Evolutionary conservation across 495 filamentous ascomycete species (phyloP), one percentile per base, ranked within the genome.

Genomic region (Aspergillus leporis): DNA sequence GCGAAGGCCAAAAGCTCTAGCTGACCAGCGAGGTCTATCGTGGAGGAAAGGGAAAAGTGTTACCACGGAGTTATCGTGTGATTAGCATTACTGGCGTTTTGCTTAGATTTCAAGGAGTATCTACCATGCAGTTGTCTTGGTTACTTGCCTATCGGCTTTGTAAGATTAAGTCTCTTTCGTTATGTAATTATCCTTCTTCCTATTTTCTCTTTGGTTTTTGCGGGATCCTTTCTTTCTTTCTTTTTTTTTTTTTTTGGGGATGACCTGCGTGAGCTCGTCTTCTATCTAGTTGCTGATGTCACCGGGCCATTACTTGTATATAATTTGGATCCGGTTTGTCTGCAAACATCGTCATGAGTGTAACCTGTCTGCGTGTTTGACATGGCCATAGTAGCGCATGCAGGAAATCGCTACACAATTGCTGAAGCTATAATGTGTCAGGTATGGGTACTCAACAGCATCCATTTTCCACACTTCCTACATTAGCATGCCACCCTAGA

Each of bases 1-100:
- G 73, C 72, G 16, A 74, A 66, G 40, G 13, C 5, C 10, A 8
- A 47, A 23, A 23, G 8, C 13, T 9, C 43, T n/a, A 19, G 43
- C 38, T 18, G 38, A 18, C 12, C 14, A 3, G 41, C n/a, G 19
- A 19, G 19, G 19, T 47, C 23, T 1, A 47, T 47, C 8, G 23
- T n/a, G 3, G 21, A 22, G 18, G 43, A n/a, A n/a, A 9, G 16
- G 18, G 16, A 21, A 45, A n/a, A 19, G 16, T 14, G 41, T 45
- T 14, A 3, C 2, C 14, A 45, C 16, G 41, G 41, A 45, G 41
- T 45, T 9, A 45, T 45, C 9, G 5, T 18, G 41, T 18, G 14
- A 14, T 21, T 28, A 28, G 25, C 16, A 12, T 45, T 18, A 19
- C 19, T 45, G 41, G 41, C n/a, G 41, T 45, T 19, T 45, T n/a